Evolutionary conservation across 2,329 filamentous ascomycete genomes (phyloP), one percentile per base, ranked within the genome.

Genomic region (Fusarium coffeatum): DNA sequence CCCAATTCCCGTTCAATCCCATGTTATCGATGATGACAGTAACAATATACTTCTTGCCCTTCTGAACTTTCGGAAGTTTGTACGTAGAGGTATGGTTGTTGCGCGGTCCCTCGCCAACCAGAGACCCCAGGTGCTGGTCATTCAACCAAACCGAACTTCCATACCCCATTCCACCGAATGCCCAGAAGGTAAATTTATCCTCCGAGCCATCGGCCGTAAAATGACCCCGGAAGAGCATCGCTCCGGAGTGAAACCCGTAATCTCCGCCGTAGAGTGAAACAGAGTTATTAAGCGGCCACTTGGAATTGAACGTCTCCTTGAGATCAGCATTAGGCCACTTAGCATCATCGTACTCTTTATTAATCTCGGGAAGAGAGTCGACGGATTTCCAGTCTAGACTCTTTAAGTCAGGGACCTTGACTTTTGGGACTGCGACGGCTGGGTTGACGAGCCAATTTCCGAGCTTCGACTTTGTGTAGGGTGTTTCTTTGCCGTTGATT

Each of bases 11-110:
- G 63, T 93, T 86, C 1, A 93, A 82, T 0, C 92, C 92, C 80
- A 90, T 92, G 77, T 90, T 90, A 77, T 94, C 92, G 16, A 94
- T 82, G 0, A 93, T 78, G 2, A 94, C 82, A 0, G 92, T 94
- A 68, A 94, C 76, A 13, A 90, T 83, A 74, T 92, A 89, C 0
- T 78, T 71, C 25, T 83, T 81, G 6, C 87, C 88, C 1, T 82
- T 75, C 0, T 75, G 72, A 6, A 92, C 81, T 10, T 81, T 79
- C 0, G 88, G 83, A 0, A 93, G 78, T 0, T 80, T 80, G 75
- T 90, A 89, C 0, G 85, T 90, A 1, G 83, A 79, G 70, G 87
- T 90, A 64, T 84, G 81, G 55, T 84, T 83, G 1, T 75, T 76
- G 3, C 83, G 79, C 5, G 79, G 79, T 63, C 86, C 85, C 42